Evolutionary conservation across 176 grass and related monocot genomes (phyloP), one percentile per base, ranked within the genome.

Genomic region (Aegilops speltoides): DNA sequence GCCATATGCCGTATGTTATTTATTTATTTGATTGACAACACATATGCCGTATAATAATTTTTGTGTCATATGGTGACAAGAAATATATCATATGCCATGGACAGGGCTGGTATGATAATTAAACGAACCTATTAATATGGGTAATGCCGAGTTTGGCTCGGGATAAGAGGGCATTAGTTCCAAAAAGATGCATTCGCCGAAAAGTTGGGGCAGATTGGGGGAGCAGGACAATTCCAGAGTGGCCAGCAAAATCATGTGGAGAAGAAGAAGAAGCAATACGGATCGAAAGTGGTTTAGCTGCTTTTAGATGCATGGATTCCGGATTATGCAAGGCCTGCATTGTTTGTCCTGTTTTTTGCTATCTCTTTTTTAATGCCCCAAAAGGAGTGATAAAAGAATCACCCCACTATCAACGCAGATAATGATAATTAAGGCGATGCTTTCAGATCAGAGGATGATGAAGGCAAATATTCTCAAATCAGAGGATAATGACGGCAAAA

Each of bases 81-180:
- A 45, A 45, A 45, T 45, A 43, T 43, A 45, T 45, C 43, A 45
- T 45, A 45, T 45, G 50, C 16, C 50, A 54, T 48, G 13, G 0
- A 14, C 10, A 14, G 11, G 10, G 43, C 43, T 45, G 10, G 43
- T 45, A 20, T 33, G 71, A 75, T 33, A 24, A 57, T 31, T 64
- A 48, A 64, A 76, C 68, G 29, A 45, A 62, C 26, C 57, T 22
- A 22, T 34, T 81, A 52, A 13, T 32, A 33, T 8, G 4, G 6
- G 1, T 12, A 67, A 70, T 62, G 8, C 3, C 19, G 8, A 14
- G 6, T 63, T 70, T 52, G n/a, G 52, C 48, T 11, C 36, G 33
- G 43, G 79, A 83, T 79, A 90, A 90, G 17, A 64, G 17, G 34
- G 84, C 63, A 86, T 65, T 25, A 43, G 40, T 64, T 83, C 54